Evolutionary conservation across 2,329 filamentous ascomycete species (phyloP).

Genomic region (Beauveria varroae): DNA sequence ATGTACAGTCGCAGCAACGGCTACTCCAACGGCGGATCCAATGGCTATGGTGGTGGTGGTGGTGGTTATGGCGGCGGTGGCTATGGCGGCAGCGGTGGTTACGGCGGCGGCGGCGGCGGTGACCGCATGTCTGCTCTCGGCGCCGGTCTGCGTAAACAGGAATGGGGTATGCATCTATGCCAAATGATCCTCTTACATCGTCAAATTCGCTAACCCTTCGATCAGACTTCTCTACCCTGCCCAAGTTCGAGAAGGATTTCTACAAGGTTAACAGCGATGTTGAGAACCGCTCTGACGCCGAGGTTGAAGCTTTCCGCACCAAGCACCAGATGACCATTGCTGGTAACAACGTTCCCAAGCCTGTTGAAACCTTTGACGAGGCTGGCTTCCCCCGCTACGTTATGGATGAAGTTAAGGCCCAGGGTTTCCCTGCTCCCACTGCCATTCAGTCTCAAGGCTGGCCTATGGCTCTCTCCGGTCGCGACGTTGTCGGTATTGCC

Average conservation of each 20-base stretch:
- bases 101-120: slow-evolving; percentile 53
- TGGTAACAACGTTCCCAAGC: slow-evolving; percentile 77
- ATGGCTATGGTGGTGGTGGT: slow-evolving; percentile 23
- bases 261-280: slow-evolving; percentile 93
- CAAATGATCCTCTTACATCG: slow-evolving; percentile 16
- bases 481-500: slow-evolving; percentile 97
- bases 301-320: slow-evolving; percentile 83
- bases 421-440: slow-evolving; percentile 89
- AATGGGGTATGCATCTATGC: slow-evolving; percentile 62
- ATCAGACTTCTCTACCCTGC: slow-evolving; percentile 65
- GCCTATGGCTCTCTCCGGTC: slow-evolving; percentile 97
- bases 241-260: slow-evolving; percentile 99
- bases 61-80: slow-evolving; percentile 34
- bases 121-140: slow-evolving; percentile 94
- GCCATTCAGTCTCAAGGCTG: slow-evolving; percentile 97
- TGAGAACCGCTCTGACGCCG: slow-evolving; percentile 60
- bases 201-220: slow-evolving; percentile 20
- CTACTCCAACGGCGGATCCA: slow-evolving; percentile 21
- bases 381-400: slow-evolving; percentile 95
- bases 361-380: slow-evolving; percentile 95
- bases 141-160: slow-evolving; percentile 76
- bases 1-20: slow-evolving; percentile 40
- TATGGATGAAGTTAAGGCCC: slow-evolving; percentile 96
- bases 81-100: slow-evolving; percentile 26
- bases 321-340: slow-evolving; percentile 78